Conservation (phyloP, 495 filamentous ascomycete genomes). For the Daldinia bambusicola region DNA sequence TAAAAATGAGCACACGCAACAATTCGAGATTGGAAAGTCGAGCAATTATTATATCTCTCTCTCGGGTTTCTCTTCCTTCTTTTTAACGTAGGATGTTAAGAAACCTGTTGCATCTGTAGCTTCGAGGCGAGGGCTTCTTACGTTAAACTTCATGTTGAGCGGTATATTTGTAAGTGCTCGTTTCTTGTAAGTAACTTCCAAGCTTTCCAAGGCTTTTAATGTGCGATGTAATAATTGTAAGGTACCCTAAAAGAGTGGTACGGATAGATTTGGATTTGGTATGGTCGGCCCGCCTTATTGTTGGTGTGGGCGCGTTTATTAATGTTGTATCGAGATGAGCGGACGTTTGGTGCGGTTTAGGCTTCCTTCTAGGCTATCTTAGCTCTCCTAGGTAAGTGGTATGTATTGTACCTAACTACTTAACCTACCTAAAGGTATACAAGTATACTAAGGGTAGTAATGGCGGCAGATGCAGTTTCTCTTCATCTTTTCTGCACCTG, state of each 20-base stretch:
- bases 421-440: no score
- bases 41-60: constrained; percentile 17
- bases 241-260: constrained; percentile 11
- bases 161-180: no score
- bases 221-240: constrained; percentile 3
- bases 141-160: no score
- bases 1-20: not conserved
- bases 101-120: constrained; percentile 9
- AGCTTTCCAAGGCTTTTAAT: constrained; percentile 18
- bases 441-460: constrained; percentile 7
- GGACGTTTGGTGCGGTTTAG: constrained; percentile 19
- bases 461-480: constrained; percentile 30
- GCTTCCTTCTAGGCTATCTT: constrained; percentile 32
- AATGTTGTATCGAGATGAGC: constrained; percentile 33
- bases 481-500: not conserved
- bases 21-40: constrained; percentile 16
- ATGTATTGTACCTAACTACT: constrained; percentile 5
- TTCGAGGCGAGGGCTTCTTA: constrained; percentile 29
- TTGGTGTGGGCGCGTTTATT: constrained; percentile 37
- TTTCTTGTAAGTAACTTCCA: constrained; percentile 3
- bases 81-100: not conserved
- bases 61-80: not conserved
- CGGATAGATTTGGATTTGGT: constrained; percentile 18
- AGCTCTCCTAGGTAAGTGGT: constrained; percentile 29
- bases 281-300: constrained; percentile 34